Evolutionary conservation across 139 green algal species (phyloP).

Genomic region (Coelastrella sp.): DNA sequence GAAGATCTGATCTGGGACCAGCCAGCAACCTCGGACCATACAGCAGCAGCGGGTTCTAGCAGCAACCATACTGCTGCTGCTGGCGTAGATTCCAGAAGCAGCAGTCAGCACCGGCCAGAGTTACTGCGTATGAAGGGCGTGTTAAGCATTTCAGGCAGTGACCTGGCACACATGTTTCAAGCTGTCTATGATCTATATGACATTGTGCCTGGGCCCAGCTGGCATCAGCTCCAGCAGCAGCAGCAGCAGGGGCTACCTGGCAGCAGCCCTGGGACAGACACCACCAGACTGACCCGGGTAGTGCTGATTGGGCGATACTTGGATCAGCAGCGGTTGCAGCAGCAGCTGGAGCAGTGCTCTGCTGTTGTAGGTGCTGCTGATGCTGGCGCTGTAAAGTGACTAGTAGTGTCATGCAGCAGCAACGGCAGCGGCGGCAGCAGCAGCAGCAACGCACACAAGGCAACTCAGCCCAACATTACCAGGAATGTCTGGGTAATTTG

Average conservation of each 20-base stretch:
- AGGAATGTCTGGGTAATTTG: too few relatives aligned
- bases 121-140: constrained; percentile 88
- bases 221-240: constrained; percentile 49
- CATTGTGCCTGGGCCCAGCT: constrained; percentile 67
- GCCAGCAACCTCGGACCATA: not conserved
- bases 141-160: constrained; percentile 68
- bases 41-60: constrained; percentile 1
- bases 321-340: constrained; percentile 46
- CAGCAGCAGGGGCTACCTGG: not conserved
- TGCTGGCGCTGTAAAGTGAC: too few relatives aligned
- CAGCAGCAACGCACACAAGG: too few relatives aligned
- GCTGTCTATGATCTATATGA: constrained; percentile 91
- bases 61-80: not conserved
- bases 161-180: constrained; percentile 72
- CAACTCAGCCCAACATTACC: too few relatives aligned
- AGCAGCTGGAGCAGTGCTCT: constrained; percentile 44
- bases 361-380: too few relatives aligned
- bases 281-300: constrained; percentile 26
- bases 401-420: not conserved
- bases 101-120: constrained; percentile 51
- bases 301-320: constrained; percentile 80
- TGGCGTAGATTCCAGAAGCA: not conserved
- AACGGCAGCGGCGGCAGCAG: not conserved
- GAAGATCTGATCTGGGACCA: constrained; percentile 78
- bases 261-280: not conserved